Base-by-base conservation (phyloP, 805 yeast genomes). In the Yamadazyma insecticola region DNA sequence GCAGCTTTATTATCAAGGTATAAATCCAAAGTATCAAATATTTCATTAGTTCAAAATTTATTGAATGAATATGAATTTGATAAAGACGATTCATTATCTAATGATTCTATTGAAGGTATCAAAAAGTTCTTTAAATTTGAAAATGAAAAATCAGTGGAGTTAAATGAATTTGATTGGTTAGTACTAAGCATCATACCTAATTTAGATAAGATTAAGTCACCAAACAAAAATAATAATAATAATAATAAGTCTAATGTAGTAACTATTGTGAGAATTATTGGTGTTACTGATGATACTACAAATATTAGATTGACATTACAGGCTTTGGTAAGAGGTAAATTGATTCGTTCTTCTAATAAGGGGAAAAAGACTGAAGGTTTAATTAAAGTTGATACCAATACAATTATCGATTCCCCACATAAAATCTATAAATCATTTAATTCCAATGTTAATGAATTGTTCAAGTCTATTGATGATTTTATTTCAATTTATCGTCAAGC, bases 261-360 rank as follows among this genome's bases (percentile, higher is more conserved):
- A 20, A 69, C 77, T 2, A 48, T 73, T 4, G 71, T 67, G 19
- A 54, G 72, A 32, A 59, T 77, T 2, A 64, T 67, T 4, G 77
- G 73, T 2, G 47, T 75, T 11, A 49, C 60, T 13, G 72, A 66
- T 32, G 72, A 63, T 29, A 52, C 59, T n/a, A 60, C 62, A 24
- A 56, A 56, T 29, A 54, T 75, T 26, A 58, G 65, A 13, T 33
- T 77, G 14, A 67, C 75, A 0, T 57, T 76, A 29, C 73, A 67
- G 41, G 79, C 79, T 2, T 35, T 74, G 3, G 44, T 66, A 0
- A 56, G 82, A 37, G 81, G 70, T 11, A 27, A 33, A 13, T 13
- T 35, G 15, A 15, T 24, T 5, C n/a, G n/a, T n/a, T n/a, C n/a
- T n/a, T n/a, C n/a, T n/a, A n/a, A n/a, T n/a, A 35, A 26, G 5